Evolutionary conservation across 108 stramenopile species (phyloP).

Genomic region (Schizochytrium sp.): DNA sequence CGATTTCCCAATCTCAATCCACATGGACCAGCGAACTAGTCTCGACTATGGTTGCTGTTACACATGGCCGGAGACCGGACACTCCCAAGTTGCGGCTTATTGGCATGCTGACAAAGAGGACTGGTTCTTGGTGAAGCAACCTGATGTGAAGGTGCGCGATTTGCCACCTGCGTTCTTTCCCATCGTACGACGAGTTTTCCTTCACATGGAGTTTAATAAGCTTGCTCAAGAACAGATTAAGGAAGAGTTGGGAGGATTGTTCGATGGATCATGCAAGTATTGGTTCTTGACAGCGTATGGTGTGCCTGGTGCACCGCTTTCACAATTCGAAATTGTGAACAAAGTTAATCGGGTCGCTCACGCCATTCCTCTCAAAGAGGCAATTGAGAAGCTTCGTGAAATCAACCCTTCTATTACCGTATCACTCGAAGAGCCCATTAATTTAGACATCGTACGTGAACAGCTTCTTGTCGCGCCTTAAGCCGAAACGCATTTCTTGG

Average conservation of each 20-base stretch:
- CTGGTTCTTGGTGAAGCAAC: not conserved
- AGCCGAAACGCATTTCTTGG: too few relatives aligned
- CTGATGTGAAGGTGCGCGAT: conserved; percentile 1
- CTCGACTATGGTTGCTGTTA: too few relatives aligned
- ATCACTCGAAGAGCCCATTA: too few relatives aligned
- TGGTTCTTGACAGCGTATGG: not conserved
- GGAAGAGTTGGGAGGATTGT: not conserved
- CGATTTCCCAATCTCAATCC: too few relatives aligned
- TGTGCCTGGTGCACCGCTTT: not conserved
- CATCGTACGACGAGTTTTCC: not conserved
- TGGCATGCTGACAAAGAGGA: not conserved
- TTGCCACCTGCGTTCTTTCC: not conserved
- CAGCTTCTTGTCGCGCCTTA: too few relatives aligned
- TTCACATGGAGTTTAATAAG: not conserved
- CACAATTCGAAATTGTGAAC: not conserved
- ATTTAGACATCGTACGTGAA: too few relatives aligned
- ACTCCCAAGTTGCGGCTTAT: not conserved
- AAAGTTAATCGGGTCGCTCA: too few relatives aligned
- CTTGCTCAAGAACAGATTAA: not conserved
- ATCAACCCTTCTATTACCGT: too few relatives aligned
- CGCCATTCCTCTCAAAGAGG: too few relatives aligned
- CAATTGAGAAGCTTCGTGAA: too few relatives aligned
- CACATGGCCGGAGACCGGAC: not conserved
- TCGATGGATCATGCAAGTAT: not conserved
- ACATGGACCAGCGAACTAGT: too few relatives aligned